Conservation (phyloP, 345 rosid species). For the Arabidopsis arenosa region DNA sequence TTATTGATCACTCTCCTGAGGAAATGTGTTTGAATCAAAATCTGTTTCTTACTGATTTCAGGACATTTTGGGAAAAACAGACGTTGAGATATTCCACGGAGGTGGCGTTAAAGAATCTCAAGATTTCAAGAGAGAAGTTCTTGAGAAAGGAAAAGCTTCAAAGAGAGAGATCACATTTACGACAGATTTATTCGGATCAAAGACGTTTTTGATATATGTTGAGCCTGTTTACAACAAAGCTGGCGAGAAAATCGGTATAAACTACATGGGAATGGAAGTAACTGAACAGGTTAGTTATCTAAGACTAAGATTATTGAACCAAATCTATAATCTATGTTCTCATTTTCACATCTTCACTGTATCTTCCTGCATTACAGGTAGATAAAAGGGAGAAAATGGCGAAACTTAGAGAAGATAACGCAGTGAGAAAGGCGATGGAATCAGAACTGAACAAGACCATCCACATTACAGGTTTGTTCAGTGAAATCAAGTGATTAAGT, state of each 20-base stretch:
- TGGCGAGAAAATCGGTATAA: constrained; percentile 85
- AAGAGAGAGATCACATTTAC: constrained; percentile 93
- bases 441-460: constrained; percentile 93
- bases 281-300: constrained; percentile 77
- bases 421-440: constrained; percentile 95
- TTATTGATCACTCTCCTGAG: background rate
- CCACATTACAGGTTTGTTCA: constrained; percentile 82
- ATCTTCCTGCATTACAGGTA: constrained; percentile 50
- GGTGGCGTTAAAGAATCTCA: constrained; percentile 93
- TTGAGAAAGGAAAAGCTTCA: constrained; percentile 86
- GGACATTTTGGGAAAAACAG: constrained; percentile 94
- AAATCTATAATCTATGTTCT: background rate
- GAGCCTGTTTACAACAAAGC: constrained; percentile 92
- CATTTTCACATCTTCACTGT: background rate
- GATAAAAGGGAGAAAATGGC: constrained; percentile 87
- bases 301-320: background rate
- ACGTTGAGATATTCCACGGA: constrained; percentile 85
- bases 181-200: constrained; percentile 80
- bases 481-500: background rate
- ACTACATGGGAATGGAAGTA: constrained; percentile 97
- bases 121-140: constrained; percentile 91
- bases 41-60: constrained; percentile 41
- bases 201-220: constrained; percentile 87
- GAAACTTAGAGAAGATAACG: constrained; percentile 91
- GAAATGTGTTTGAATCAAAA: constrained; percentile 1